Base-by-base conservation (phyloP, 2,329 filamentous ascomycete species). In the Colletotrichum tropicicola region DNA sequence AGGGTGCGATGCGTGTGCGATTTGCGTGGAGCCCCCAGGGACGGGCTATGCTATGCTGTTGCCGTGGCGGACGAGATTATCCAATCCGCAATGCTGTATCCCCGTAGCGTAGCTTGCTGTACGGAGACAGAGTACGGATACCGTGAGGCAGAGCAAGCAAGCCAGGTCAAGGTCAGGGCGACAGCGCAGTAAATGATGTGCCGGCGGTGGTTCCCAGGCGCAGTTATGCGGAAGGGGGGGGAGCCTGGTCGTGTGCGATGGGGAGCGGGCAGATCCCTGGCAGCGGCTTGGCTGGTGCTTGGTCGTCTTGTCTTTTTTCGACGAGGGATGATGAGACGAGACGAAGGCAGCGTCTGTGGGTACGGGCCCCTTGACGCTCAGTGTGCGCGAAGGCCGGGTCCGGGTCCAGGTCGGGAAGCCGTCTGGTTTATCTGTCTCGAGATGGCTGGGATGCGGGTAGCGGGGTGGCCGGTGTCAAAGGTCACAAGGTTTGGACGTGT, bases 271-370 rank as follows among this genome's bases (percentile, higher is more conserved):
- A 62, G 47, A 65, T 62, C 62, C 62, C 58, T 56, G 62, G 44
- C 49, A 19, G n/a, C 19, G 44, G 49, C 62, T 62, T 65, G 49
- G 61, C 43, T 30, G 57, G 61, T 55, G 61, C 61, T 61, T 65
- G 62, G 44, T 62, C 57, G 57, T 65, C 62, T 52, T 62, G 62
- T 62, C 57, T 62, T 53, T 41, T 48, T 59, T 27, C 30, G 57
- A 62, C 21, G 49, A 56, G 44, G 44, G 55, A 58, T 44, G 44
- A 65, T 65, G 62, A 65, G 62, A 61, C 61, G 61, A 65, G 61
- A 65, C 62, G 57, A 62, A 65, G 57, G 51, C 57, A 56, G 37
- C 37, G 62, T 65, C 57, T 61, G 62, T 65, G 62, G 62, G 58
- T 48, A 56, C 27, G 30, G 27, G 41, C 61, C 60, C 61, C 62